These are phyloP conservation scores for Musa beccarii DNA, from an alignment of 176 grass and related monocot species.

Conservation along the genomic window DNA sequence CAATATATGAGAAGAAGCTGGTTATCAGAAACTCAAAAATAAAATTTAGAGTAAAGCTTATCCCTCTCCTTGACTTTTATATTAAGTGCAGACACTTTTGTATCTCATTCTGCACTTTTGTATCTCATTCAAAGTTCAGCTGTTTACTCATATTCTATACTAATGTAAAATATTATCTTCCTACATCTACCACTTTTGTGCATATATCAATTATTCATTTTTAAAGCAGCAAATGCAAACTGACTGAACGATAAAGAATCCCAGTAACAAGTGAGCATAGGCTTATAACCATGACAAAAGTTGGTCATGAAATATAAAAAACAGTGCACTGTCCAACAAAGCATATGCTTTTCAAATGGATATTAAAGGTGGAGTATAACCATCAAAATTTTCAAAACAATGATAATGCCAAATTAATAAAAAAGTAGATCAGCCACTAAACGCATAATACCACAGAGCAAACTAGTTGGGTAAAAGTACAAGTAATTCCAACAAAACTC, in stretches of 20 bases:
- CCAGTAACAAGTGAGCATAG: background rate
- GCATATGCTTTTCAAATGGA: background rate
- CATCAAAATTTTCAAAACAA: background rate
- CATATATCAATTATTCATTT: background rate
- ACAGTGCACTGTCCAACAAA: background rate
- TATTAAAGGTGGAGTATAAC: background rate
- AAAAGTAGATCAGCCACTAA: background rate
- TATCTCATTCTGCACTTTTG: background rate
- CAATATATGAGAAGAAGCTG: too few relatives aligned
- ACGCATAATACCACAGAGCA: background rate
- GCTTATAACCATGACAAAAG: background rate
- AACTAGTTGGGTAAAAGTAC: background rate
- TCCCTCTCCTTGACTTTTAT: background rate
- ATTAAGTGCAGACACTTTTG: background rate
- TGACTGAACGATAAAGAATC: background rate
- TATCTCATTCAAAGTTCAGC: constrained; percentile 2
- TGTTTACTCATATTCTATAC: too few relatives aligned
- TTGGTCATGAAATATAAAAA: background rate
- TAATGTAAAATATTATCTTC: background rate
- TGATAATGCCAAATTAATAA: background rate
- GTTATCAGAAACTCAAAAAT: too few relatives aligned
- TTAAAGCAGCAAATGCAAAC: background rate
- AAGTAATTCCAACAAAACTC: background rate
- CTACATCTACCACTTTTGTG: background rate
- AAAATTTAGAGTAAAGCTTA: too few relatives aligned